Evolutionary conservation across 306 rosid species (phyloP).

Genomic region (Cicer pinnatifidum): DNA sequence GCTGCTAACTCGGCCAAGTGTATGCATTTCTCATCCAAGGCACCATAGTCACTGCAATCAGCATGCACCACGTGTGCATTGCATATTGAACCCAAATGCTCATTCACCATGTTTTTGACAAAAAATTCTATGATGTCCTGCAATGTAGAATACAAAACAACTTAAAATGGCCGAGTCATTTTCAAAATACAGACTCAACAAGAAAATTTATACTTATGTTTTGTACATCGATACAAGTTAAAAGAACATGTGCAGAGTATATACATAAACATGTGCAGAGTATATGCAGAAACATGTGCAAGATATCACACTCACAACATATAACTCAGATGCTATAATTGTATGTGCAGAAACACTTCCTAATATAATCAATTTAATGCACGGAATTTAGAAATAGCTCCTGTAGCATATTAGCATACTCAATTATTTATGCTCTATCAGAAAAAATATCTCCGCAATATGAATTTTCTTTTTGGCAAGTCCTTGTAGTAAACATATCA

Average conservation of each 20-base stretch:
- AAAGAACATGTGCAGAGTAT: neutral
- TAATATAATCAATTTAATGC: neutral
- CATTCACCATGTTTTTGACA: conserved; percentile 74
- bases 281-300: conserved; percentile 23
- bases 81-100: conserved; percentile 78
- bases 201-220: conserved; percentile 15
- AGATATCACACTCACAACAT: conserved; percentile 18
- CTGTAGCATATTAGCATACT: conserved; percentile 18
- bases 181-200: conserved; percentile 10
- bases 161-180: conserved; percentile 15
- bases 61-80: conserved; percentile 97
- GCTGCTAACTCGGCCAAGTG: conserved; percentile 82
- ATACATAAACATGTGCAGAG: neutral
- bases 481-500: conserved; percentile 22
- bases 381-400: conserved; percentile 1
- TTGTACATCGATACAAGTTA: neutral
- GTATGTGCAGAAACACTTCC: conserved; percentile 7
- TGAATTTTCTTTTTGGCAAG: conserved; percentile 17
- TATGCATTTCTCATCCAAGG: conserved; percentile 70
- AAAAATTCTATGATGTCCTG: conserved; percentile 75
- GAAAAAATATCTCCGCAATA: conserved; percentile 15
- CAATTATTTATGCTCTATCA: conserved; percentile 33
- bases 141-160: conserved; percentile 44
- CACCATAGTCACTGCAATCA: conserved; percentile 72
- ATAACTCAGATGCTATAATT: conserved; percentile 1